phyloP scores from a whole-genome alignment of 495 filamentous ascomycete genomes.

The Cenococcum geophilum region DNA sequence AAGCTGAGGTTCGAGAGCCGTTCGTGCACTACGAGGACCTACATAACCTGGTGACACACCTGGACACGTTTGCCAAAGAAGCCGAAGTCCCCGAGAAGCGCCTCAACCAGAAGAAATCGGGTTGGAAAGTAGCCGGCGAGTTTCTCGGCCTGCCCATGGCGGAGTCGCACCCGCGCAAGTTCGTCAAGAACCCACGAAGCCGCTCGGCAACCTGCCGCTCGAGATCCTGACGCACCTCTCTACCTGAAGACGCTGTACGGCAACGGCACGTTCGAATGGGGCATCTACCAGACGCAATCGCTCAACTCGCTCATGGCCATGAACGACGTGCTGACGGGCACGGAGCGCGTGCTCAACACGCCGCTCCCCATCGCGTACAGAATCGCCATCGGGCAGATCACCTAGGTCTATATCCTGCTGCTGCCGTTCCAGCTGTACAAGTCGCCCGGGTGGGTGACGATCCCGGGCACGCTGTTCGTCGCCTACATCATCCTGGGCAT shows the following conservation, averaged over 20 bases:
- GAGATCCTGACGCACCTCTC: constrained; percentile 34
- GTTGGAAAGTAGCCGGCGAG: constrained; percentile 22
- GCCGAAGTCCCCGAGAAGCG: constrained; percentile 52
- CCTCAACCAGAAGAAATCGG: constrained; percentile 41
- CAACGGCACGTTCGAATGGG: constrained; percentile 53
- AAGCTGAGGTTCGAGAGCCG: constrained; percentile 83
- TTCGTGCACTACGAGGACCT: constrained; percentile 71
- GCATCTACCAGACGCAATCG: constrained; percentile 31
- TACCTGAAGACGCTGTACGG: constrained; percentile 31
- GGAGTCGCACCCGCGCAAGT: constrained; percentile 30
- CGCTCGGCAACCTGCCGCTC: constrained; percentile 36
- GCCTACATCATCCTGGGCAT: constrained; percentile 91
- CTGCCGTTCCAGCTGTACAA: constrained; percentile 77
- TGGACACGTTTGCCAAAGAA: constrained; percentile 63
- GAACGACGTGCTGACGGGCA: constrained; percentile 67
- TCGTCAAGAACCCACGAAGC: constrained; percentile 30
- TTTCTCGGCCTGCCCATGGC: constrained; percentile 34
- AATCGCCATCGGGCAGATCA: constrained; percentile 81
- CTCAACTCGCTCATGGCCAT: constrained; percentile 45
- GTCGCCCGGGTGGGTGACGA: constrained; percentile 65
- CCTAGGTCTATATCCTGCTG: constrained; percentile 77
- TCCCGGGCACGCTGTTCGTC: constrained; percentile 67
- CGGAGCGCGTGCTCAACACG: constrained; percentile 77
- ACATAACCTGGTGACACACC: constrained; percentile 49
- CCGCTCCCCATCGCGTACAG: constrained; percentile 78